phyloP scores from a whole-genome alignment of 192 early-diverging fungal species.

The Chytriomyces sp. region DNA sequence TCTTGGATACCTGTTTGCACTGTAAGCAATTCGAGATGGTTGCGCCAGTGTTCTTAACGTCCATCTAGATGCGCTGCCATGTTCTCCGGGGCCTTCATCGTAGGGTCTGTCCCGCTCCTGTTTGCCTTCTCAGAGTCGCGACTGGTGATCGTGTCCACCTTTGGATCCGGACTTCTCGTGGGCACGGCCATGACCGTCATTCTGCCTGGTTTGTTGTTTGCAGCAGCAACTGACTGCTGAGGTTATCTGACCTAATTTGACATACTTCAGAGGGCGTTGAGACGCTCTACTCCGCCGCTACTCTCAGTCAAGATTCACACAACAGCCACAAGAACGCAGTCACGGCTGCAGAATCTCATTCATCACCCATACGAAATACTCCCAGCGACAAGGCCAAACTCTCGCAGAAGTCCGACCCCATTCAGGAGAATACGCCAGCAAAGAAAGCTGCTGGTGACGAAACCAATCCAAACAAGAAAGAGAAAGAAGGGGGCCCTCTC shows the following conservation, averaged over 20 bases:
- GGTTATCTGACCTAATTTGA: background rate
- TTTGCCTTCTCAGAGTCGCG: constrained; percentile 76
- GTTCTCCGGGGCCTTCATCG: constrained; percentile 84
- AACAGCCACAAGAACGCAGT: too few species aligned
- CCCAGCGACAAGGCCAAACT: too few species aligned
- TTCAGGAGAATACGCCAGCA: too few species aligned
- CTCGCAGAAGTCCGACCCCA: too few species aligned
- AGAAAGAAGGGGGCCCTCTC: too few species aligned
- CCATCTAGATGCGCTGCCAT: constrained; percentile 54
- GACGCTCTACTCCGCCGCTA: constrained; percentile 62
- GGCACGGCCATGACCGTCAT: constrained; percentile 92
- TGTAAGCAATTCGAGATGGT: too few species aligned
- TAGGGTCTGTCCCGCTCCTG: constrained; percentile 83
- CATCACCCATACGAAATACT: too few species aligned
- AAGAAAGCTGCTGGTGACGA: too few species aligned
- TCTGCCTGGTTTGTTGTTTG: constrained; percentile 64
- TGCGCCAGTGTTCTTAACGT: background rate
- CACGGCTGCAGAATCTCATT: too few species aligned
- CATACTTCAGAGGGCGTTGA: constrained; percentile 79
- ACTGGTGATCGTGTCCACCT: constrained; percentile 75
- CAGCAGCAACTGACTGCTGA: background rate
- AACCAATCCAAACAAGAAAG: too few species aligned
- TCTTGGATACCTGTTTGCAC: too few species aligned
- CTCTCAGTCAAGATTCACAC: too few species aligned
- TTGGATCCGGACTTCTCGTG: constrained; percentile 90